A percentile compares a stretch with the other conserved stretches of the same genome.
Evolutionary conservation across 352 stramenopile genomes (phyloP).

Genomic region (Phytophthora crassamura): DNA sequence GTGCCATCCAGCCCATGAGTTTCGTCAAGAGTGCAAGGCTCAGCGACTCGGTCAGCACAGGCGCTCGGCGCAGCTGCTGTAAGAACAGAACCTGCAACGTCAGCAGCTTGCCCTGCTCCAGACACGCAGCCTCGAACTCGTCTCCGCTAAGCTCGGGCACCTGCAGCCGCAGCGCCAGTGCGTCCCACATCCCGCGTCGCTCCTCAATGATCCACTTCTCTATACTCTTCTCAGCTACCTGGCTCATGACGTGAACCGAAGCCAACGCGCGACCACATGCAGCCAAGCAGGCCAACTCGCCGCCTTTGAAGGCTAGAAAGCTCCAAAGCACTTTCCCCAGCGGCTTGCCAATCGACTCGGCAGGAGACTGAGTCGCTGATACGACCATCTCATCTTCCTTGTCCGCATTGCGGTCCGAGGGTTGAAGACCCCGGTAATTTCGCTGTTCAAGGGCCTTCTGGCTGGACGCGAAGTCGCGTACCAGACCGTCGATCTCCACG

Average conservation of each 20-base stretch:
- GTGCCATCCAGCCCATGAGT: constrained; percentile 78
- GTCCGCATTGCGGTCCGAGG: constrained; percentile 17
- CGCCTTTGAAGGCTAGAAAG: constrained; percentile 81
- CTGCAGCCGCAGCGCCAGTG: constrained; percentile 61
- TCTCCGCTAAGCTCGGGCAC: constrained; percentile 84
- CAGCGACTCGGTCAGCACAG: constrained; percentile 71
- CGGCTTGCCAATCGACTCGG: constrained; percentile 61
- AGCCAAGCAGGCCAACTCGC: constrained; percentile 75
- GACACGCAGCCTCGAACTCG: constrained; percentile 77
- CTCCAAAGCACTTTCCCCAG: constrained; percentile 81
- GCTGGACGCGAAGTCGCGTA: constrained; percentile 80
- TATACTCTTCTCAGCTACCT: constrained; percentile 82
- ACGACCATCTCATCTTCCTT: constrained; percentile 29
- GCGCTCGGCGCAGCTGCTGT: constrained; percentile 69
- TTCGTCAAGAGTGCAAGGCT: constrained; percentile 75
- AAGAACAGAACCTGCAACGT: constrained; percentile 83
- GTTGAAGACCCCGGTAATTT: constrained; percentile 25
- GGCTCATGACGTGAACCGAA: constrained; percentile 85
- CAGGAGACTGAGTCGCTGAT: constrained; percentile 30
- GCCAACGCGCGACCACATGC: constrained; percentile 79
- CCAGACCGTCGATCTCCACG: constrained; percentile 80
- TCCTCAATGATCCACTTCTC: constrained; percentile 89
- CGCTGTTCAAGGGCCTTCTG: constrained; percentile 49
- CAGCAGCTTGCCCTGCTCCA: constrained; percentile 78
- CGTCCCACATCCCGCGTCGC: constrained; percentile 65